A percentile compares a stretch with the other conserved stretches of the same genome.
These are phyloP conservation scores for Naganishia antarctica DNA, from an alignment of 768 basidiomycete genomes.

Conservation along the genomic window DNA sequence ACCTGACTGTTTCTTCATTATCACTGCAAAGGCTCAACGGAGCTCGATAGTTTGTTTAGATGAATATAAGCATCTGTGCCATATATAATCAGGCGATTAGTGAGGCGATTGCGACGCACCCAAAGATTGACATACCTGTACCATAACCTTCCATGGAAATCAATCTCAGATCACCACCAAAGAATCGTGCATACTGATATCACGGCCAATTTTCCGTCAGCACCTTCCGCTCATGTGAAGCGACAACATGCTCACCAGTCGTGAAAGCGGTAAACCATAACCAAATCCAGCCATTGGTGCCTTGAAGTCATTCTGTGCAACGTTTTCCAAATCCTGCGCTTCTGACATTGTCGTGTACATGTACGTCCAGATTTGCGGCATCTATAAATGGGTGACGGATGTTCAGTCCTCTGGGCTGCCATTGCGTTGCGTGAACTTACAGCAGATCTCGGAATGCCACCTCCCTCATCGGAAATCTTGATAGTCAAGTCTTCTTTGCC, in stretches of 20 bases:
- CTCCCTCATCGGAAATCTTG: conserved; percentile 97
- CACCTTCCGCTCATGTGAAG: neutral
- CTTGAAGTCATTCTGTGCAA: conserved; percentile 70
- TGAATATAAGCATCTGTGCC: conserved; percentile 79
- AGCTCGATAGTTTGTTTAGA: conserved; percentile 76
- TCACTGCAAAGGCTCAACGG: conserved; percentile 40
- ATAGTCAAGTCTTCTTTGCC: conserved; percentile 98
- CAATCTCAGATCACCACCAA: conserved; percentile 73
- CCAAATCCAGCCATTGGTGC: conserved; percentile 92
- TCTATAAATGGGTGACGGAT: conserved; percentile 34
- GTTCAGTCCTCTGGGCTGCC: too few species aligned
- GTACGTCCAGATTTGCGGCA: conserved; percentile 90
- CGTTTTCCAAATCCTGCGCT: conserved; percentile 38
- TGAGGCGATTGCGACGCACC: neutral
- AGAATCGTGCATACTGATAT: conserved; percentile 81
- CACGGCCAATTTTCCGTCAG: neutral
- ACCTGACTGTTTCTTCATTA: neutral
- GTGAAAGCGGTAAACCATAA: conserved; percentile 84
- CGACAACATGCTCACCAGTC: conserved; percentile 60
- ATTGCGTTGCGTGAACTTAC: too few species aligned
- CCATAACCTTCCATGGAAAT: conserved; percentile 90
- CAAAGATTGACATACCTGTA: conserved; percentile 35
- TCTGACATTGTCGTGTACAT: conserved; percentile 53
- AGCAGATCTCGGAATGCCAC: conserved; percentile 70
- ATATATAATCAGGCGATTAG: conserved; percentile 60